Base-by-base conservation (phyloP, 441 rosid species). In the Daphne laureola region DNA sequence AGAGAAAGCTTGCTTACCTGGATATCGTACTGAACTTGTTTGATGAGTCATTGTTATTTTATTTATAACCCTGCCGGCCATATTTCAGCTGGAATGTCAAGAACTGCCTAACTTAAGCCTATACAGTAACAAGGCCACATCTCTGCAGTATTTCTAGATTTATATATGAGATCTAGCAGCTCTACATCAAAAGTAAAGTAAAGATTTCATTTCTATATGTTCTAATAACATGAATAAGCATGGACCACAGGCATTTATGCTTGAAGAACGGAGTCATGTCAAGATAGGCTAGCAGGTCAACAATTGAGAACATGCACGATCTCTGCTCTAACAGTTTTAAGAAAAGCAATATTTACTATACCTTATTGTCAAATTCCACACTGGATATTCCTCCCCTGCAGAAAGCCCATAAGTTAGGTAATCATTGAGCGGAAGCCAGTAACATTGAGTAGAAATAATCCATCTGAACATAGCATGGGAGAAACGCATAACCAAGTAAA, bases 341-440 rank as follows among this genome's bases (percentile, higher is more conserved):
- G 11, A 46, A 42, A 40, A 54, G 42, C 23, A 23, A 14, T 8
- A 6, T 36, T 62, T 49, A 40, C 55, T 18, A 61, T 59, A 89
- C 97, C 94, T 87, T 80, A 41, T 53, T 75, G 73, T 92, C 96
- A 49, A 92, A 89, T 62, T 89, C 88, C 57, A 92, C 41, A 46
- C 82, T 69, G 18, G 90, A 71, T 64, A 92, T 65, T 36, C 90
- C 90, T 60, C 52, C 67, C 71, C 96, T 92, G 75, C 36, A 54
- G 48, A 57, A 63, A 57, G 59, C 58, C n/a, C 57, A 69, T 13
- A 4, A 55, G 9, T 31, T 18, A 25, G 67, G 36, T 31, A n/a
- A 14, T 46, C 23, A 43, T 48, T 51, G 36, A 49, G 53, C 58
- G 35, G 43, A 21, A 51, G 59, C 38, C 61, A 38, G 40, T 35